Percentiles rank a stretch among this genome's conserved stretches.
phyloP scores from a whole-genome alignment of 2,329 filamentous ascomycete species.

The Diaporthe sp. region DNA sequence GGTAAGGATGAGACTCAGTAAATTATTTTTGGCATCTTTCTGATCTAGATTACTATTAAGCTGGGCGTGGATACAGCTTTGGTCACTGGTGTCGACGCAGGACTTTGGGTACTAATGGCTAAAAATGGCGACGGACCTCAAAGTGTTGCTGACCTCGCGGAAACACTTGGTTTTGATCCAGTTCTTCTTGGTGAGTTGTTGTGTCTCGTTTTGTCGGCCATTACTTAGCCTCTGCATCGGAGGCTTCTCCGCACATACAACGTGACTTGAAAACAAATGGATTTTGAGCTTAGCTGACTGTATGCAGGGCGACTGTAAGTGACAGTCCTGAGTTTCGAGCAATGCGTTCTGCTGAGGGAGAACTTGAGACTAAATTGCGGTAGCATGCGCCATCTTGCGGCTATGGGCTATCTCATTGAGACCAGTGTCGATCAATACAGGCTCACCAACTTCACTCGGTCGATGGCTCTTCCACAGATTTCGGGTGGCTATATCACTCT shows the following conservation, averaged over 20 bases:
- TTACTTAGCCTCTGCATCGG: background rate
- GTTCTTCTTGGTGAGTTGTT: conserved; percentile 46
- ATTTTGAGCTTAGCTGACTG: background rate
- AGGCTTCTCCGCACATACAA: background rate
- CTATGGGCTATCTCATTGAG: conserved; percentile 57
- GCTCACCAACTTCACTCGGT: conserved; percentile 55
- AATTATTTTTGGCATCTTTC: background rate
- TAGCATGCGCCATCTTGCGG: conserved; percentile 53
- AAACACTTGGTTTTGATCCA: conserved; percentile 47
- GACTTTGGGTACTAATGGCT: conserved; percentile 53
- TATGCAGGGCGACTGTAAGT: background rate
- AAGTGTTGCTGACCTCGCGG: conserved; percentile 51
- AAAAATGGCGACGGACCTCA: conserved; percentile 50
- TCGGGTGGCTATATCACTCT: conserved; percentile 49
- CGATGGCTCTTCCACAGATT: conserved; percentile 53
- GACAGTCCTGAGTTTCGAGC: background rate
- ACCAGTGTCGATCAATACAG: conserved; percentile 53
- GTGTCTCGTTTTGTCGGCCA: background rate
- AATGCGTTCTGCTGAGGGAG: background rate
- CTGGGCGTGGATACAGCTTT: conserved; percentile 3
- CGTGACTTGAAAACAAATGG: background rate
- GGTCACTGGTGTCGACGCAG: conserved; percentile 50
- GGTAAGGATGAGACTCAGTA: background rate
- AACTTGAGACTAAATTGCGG: background rate
- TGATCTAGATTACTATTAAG: background rate